Base-by-base conservation (phyloP, 768 basidiomycete species). In the Obba rivulosa region DNA sequence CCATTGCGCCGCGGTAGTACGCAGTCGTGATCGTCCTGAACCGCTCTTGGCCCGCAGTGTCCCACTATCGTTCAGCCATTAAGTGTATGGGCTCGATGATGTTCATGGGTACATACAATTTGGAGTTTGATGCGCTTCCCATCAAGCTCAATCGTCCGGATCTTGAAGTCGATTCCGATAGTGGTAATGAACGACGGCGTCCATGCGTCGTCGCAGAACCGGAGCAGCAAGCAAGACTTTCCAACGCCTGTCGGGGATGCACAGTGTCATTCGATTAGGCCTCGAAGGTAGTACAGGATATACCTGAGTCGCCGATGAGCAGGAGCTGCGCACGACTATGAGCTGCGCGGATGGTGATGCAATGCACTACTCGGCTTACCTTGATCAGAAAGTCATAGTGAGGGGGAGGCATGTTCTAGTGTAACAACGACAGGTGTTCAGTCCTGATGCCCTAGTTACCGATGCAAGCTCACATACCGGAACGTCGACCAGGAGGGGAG, bases 151-250 rank as follows among this genome's bases (percentile, higher is more conserved):
- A 98, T 97, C 44, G 94, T 97, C 28, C 95, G 85, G 70, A 98
- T 98, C 85, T 94, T 95, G 79, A 96, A 96, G 80, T 96, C 93
- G 58, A 97, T 94, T 50, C 95, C 96, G 67, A 99, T 99, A 49
- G 96, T 99, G 49, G 94, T 97, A 71, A 97, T 98, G 76, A 97
- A 98, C 38, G 90, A 93, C 41, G 94, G 94, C 28, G 96, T 98
- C 93, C 94, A 99, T 55, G 94, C 90, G 70, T 99, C 96, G 74
- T 98, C 96, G 66, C 93, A 97, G 81, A 99, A 99, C 56, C 92
- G 87, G 52, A 92, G 79, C 45, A 93, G 76, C n/a, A 93, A 77
- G 72, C 90, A 92, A 22, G 94, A 98, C 77, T 99, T 94, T 54
- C 95, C 92, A 59, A 96, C 94, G 70, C 92, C 92, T 85, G 58